Evolutionary conservation across 164 flowering plant genomes (phyloP).

Genomic region (Malania oleifera): DNA sequence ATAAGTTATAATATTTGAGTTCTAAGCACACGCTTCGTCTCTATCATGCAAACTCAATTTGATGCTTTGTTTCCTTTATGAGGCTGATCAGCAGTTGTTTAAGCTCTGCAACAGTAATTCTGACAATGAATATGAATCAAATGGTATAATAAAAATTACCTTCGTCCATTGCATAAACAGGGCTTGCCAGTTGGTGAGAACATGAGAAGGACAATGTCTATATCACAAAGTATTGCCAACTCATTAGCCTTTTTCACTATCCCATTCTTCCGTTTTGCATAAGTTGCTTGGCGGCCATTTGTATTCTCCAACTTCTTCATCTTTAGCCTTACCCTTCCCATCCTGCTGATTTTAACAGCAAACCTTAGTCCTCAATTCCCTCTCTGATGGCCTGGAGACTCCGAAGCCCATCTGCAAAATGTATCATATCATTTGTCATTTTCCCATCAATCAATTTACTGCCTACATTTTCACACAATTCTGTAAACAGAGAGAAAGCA

Average conservation of each 20-base stretch:
- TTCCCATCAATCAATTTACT: too few relatives aligned
- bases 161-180: slow-evolving; percentile 28
- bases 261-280: slow-evolving; percentile 40
- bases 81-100: too few relatives aligned
- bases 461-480: background rate
- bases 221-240: slow-evolving; percentile 35
- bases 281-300: slow-evolving; percentile 42
- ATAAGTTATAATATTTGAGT: too few relatives aligned
- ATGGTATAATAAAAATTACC: slow-evolving; percentile 20
- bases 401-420: background rate
- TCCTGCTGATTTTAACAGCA: slow-evolving; percentile 16
- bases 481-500: background rate
- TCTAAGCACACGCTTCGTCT: too few relatives aligned
- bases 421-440: background rate
- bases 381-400: background rate
- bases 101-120: too few relatives aligned
- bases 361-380: background rate
- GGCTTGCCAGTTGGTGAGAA: slow-evolving; percentile 44
- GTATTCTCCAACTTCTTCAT: slow-evolving; percentile 41
- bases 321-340: slow-evolving; percentile 49
- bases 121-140: too few relatives aligned
- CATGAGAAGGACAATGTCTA: slow-evolving; percentile 41
- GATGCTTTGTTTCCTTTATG: too few relatives aligned
- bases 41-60: too few relatives aligned
- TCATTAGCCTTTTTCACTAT: slow-evolving; percentile 46